Percentiles rank a stretch among this genome's conserved stretches.
Evolutionary conservation across 352 stramenopile genomes (phyloP).

Genomic region (Pythium brassicae): DNA sequence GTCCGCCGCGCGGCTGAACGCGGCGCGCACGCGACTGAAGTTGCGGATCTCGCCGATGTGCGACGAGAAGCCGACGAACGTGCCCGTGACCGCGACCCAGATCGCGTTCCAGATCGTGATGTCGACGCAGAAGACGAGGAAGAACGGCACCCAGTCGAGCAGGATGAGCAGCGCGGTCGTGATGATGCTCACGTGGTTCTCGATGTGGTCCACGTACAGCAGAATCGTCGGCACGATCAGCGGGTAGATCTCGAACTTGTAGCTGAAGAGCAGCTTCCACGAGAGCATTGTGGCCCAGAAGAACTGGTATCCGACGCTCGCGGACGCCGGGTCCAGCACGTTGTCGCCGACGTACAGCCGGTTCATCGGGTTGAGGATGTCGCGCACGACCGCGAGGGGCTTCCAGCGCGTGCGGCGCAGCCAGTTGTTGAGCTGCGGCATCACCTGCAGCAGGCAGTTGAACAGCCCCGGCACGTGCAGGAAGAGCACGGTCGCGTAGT

Average conservation of each 20-base stretch:
- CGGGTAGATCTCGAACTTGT: conserved; percentile 96
- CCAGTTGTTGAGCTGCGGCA: conserved; percentile 79
- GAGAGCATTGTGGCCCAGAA: conserved; percentile 94
- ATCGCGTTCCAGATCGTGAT: conserved; percentile 98
- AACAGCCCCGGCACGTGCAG: conserved; percentile 67
- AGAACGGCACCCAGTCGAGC: conserved; percentile 96
- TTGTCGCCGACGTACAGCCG: conserved; percentile 96
- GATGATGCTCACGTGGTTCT: conserved; percentile 81
- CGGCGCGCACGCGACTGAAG: conserved; percentile 78
- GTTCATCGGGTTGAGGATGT: conserved; percentile 94
- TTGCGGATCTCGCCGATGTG: conserved; percentile 96
- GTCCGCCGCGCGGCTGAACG: conserved; percentile 85
- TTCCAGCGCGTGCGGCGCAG: conserved; percentile 61
- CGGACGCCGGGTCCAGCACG: conserved; percentile 91
- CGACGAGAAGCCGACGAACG: conserved; percentile 95
- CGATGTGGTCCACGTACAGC: conserved; percentile 96
- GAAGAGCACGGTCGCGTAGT: conserved; percentile 45
- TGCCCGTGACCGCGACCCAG: conserved; percentile 96
- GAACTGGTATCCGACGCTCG: conserved; percentile 90
- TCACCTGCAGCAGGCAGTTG: conserved; percentile 76
- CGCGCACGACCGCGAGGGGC: conserved; percentile 62
- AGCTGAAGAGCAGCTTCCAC: conserved; percentile 98
- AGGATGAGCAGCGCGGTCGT: conserved; percentile 89
- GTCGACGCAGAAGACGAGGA: conserved; percentile 98
- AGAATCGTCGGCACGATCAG: conserved; percentile 94